These are phyloP conservation scores for Backusella australiensis DNA, from an alignment of 192 early-diverging fungal genomes.

Conservation along the genomic window DNA sequence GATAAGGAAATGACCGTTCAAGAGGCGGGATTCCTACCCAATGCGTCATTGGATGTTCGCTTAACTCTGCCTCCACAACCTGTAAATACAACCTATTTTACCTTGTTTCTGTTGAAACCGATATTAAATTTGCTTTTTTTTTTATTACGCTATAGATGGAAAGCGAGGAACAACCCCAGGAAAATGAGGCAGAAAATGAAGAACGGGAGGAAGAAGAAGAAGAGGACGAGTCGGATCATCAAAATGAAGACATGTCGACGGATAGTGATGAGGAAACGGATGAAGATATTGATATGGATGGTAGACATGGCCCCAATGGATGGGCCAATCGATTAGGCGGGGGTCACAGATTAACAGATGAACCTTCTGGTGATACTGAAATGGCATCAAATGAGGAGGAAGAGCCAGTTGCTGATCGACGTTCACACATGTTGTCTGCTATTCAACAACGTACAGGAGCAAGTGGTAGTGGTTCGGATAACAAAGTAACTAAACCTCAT, in stretches of 20 bases:
- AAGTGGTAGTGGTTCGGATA: no score
- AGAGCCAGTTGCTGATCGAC: conserved; percentile 5
- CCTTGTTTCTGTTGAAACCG: not conserved
- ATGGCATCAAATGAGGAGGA: not conserved
- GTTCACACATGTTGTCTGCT: conserved; percentile 32
- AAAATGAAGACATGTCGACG: not conserved
- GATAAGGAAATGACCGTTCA: not conserved
- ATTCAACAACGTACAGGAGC: conserved; percentile 23
- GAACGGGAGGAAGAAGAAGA: not conserved
- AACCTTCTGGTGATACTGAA: not conserved
- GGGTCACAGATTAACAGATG: not conserved
- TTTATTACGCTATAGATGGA: not conserved
- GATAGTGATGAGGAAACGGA: not conserved
- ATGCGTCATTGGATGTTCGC: conserved; percentile 11
- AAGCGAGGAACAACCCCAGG: not conserved
- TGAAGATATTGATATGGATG: not conserved
- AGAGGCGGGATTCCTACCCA: conserved; percentile 20
- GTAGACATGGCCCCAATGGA: not conserved
- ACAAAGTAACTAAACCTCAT: not conserved
- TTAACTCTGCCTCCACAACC: not conserved
- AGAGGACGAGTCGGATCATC: not conserved
- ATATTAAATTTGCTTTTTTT: not conserved
- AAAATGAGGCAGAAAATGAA: not conserved
- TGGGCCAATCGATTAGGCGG: not conserved
- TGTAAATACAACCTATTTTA: not conserved